phyloP scores from a whole-genome alignment of 108 stramenopile species.

The Cylindrotheca fusiformis region DNA sequence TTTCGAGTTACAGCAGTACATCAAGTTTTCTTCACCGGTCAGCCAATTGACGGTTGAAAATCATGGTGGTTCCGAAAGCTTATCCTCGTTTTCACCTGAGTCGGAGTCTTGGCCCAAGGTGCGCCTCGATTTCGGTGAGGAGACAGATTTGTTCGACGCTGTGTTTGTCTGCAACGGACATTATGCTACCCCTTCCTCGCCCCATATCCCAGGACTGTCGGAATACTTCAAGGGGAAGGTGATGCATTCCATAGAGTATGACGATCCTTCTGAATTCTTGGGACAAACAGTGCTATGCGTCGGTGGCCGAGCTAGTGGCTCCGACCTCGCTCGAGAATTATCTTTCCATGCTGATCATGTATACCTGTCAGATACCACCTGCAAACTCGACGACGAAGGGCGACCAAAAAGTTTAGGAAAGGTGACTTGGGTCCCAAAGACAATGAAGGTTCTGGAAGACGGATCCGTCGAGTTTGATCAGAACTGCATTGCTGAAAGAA shows the following conservation, averaged over 20 bases:
- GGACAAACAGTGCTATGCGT: constrained; percentile 81
- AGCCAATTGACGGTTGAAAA: constrained; percentile 48
- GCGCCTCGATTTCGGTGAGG: constrained; percentile 28
- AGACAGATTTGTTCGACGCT: constrained; percentile 70
- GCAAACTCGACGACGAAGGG: constrained; percentile 14
- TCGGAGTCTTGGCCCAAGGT: constrained; percentile 38
- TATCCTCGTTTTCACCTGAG: constrained; percentile 7
- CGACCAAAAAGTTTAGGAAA: constrained; percentile 40
- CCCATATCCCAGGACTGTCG: constrained; percentile 52
- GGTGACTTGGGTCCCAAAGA: constrained; percentile 64
- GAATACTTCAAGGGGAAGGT: constrained; percentile 42
- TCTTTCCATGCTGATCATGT: constrained; percentile 61
- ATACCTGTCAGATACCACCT: constrained; percentile 72
- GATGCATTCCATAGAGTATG: constrained; percentile 86
- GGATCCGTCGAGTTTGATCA: constrained; percentile 49
- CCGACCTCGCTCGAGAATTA: constrained; percentile 88
- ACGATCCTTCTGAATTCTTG: constrained; percentile 57
- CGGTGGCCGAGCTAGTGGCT: constrained; percentile 85
- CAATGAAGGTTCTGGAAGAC: constrained; percentile 41
- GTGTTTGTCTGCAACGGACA: constrained; percentile 93
- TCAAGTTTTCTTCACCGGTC: constrained; percentile 53
- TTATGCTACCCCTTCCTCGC: constrained; percentile 63
- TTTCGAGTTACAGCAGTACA: constrained; percentile 45
- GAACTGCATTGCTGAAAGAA: constrained; percentile 10
- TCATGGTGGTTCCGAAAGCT: not conserved